A percentile compares a stretch with the other conserved stretches of the same genome.
These are phyloP conservation scores for Codiaeum variegatum DNA, from an alignment of 441 rosid species.

Conservation along the genomic window DNA sequence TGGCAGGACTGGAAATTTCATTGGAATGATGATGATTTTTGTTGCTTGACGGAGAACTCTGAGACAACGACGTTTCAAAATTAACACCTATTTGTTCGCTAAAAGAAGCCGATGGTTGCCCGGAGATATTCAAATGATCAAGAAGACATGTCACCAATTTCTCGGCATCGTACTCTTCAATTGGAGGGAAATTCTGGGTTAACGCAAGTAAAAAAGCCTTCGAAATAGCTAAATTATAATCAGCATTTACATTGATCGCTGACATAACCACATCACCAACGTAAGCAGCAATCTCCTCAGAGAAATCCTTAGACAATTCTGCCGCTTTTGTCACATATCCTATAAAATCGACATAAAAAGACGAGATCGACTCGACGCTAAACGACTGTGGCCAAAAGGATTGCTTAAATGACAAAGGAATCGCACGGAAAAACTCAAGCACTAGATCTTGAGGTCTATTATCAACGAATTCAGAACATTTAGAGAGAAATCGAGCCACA, in stretches of 20 bases:
- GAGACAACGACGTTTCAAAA: conserved; percentile 62
- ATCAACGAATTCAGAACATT: conserved; percentile 42
- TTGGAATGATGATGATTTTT: conserved; percentile 30
- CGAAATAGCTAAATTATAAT: conserved; percentile 42
- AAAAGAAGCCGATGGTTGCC: conserved; percentile 43
- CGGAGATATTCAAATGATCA: conserved; percentile 50
- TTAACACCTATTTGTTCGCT: conserved; percentile 38
- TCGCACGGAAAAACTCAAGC: conserved; percentile 58
- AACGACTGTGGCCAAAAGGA: conserved; percentile 92
- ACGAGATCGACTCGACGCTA: conserved; percentile 43
- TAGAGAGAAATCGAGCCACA: conserved; percentile 67
- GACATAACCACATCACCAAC: conserved; percentile 60
- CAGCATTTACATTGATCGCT: conserved; percentile 35
- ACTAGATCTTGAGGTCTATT: conserved; percentile 56
- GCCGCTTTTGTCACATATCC: conserved; percentile 51
- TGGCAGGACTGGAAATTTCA: conserved; percentile 54
- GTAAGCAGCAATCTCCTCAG: conserved; percentile 55
- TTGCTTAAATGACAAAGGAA: conserved; percentile 62
- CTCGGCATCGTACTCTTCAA: conserved; percentile 59
- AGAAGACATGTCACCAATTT: conserved; percentile 57
- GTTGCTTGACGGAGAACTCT: conserved; percentile 56
- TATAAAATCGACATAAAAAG: conserved; percentile 62
- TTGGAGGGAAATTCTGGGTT: conserved; percentile 66
- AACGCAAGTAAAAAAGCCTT: conserved; percentile 65
- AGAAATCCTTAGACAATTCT: conserved; percentile 53